Evolutionary conservation across 2,329 filamentous ascomycete species (phyloP), one percentile per base, ranked within the genome.

Genomic region (Epichloe coenophiala): DNA sequence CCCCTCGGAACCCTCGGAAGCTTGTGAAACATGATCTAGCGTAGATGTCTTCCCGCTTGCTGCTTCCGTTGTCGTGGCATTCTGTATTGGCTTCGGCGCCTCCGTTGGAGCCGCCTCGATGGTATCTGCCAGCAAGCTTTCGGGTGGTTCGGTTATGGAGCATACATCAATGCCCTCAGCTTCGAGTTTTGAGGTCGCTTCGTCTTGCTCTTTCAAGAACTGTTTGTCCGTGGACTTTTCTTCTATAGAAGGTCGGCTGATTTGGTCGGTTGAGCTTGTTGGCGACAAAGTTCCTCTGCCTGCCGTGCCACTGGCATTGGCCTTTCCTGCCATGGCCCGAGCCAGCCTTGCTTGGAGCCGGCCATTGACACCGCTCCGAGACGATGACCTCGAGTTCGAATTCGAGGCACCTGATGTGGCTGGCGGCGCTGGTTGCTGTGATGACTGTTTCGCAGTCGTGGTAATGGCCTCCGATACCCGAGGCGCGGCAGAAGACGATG

Each of bases 261-360:
- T 55, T 19, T 58, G 59, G 48, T 55, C 75, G 68, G 63, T 52
- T 6, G 67, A 69, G 51, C 61, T 66, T 31, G 67, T 63, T 6
- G 66, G 65, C 35, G 67, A 69, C 17, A 55, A 37, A 7, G 45
- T 45, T 11, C 23, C 73, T 68, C 48, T 76, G 67, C n/a, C 76
- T 77, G 5, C 73, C 66, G 21, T 70, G 58, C 47, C 45, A 12
- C 49, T 55, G 12, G 56, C 51, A 33, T 56, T 53, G 48, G 75
- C 78, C 61, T 85, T 88, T 53, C 84, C 84, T 3, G 84, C 88
- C 60, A 96, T 80, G 33, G 90, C 93, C 61, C 88, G 87, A 33
- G 91, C 91, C 53, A 98, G 75, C 54, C 89, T 79, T 64, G 95
- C 90, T 63, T 96, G 90, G 42, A 98, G 73, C 48, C 89, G 81